Conservation (phyloP, 257 asterid species). For the Plantago elongata region DNA sequence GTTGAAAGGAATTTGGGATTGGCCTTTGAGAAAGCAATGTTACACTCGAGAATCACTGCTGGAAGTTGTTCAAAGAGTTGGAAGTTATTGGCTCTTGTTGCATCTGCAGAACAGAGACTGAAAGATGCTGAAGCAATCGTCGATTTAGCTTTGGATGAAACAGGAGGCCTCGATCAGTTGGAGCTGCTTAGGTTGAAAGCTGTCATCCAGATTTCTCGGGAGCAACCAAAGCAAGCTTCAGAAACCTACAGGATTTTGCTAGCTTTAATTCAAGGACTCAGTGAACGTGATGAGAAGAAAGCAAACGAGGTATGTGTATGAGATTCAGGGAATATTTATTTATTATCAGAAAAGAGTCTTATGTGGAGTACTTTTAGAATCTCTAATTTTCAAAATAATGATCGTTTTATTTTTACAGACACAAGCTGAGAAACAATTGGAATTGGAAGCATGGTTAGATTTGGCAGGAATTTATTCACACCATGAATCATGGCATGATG, state of each 20-base stretch:
- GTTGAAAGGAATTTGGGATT: conserved; percentile 54
- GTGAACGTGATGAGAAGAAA: conserved; percentile 25
- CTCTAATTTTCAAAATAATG: background rate
- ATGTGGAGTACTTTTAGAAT: background rate
- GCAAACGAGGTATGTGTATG: conserved; percentile 29
- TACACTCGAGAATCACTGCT: conserved; percentile 42
- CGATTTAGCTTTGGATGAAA: conserved; percentile 77
- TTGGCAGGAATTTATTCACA: conserved; percentile 68
- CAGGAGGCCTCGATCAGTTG: conserved; percentile 51
- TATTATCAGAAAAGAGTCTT: too few relatives aligned
- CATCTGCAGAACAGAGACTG: conserved; percentile 69
- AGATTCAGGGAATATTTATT: too few relatives aligned
- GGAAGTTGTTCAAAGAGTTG: conserved; percentile 63
- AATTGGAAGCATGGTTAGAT: conserved; percentile 79
- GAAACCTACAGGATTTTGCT: conserved; percentile 72
- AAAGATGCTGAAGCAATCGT: conserved; percentile 68
- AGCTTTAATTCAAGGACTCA: conserved; percentile 54
- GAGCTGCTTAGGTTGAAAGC: conserved; percentile 79
- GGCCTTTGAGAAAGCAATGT: conserved; percentile 57
- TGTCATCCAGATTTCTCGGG: conserved; percentile 55
- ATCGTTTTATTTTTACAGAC: conserved; percentile 30
- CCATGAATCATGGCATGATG: conserved; percentile 59
- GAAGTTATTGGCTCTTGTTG: conserved; percentile 69
- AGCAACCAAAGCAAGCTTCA: conserved; percentile 75
- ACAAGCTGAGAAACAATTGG: conserved; percentile 36